Percentiles rank a stretch among this genome's conserved stretches.
Conservation (phyloP, 129 eudicot genomes). For the Smallanthus sonchifolius region DNA sequence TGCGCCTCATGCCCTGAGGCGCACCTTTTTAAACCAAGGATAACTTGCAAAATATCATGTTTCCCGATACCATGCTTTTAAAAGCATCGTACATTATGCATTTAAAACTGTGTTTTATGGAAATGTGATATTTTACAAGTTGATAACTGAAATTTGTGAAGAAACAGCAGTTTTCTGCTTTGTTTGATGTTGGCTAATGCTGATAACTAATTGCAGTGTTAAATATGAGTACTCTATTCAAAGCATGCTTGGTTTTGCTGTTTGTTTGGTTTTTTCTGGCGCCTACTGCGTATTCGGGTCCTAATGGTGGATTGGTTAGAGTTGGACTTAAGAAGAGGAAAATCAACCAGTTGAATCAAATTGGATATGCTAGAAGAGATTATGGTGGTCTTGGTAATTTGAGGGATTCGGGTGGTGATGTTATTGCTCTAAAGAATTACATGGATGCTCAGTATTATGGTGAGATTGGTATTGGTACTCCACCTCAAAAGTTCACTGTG, state of each 20-base stretch:
- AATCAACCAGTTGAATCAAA: constrained; percentile 16
- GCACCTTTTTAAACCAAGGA: neutral
- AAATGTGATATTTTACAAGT: no score
- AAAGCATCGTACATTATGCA: no score
- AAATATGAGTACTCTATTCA: constrained; percentile 16
- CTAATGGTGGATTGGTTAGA: constrained; percentile 28
- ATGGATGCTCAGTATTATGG: constrained; percentile 63
- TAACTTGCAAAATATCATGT: no score
- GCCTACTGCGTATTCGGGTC: constrained; percentile 16
- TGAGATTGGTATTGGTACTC: constrained; percentile 62
- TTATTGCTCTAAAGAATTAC: constrained; percentile 40
- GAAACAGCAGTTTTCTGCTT: neutral
- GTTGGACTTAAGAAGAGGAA: constrained; percentile 41
- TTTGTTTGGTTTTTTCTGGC: constrained; percentile 17
- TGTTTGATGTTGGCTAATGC: neutral
- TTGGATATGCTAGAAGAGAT: constrained; percentile 9
- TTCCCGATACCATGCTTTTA: no score
- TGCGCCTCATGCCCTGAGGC: no score
- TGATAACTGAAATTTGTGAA: neutral
- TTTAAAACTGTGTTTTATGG: no score
- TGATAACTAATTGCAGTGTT: constrained; percentile 10
- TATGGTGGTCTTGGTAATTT: constrained; percentile 10
- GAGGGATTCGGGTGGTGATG: constrained; percentile 26
- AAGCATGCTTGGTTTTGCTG: constrained; percentile 20
- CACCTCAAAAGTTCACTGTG: constrained; percentile 58